Evolutionary conservation across 495 filamentous ascomycete species (phyloP).

Genomic region (Xylaria flabelliformis): DNA sequence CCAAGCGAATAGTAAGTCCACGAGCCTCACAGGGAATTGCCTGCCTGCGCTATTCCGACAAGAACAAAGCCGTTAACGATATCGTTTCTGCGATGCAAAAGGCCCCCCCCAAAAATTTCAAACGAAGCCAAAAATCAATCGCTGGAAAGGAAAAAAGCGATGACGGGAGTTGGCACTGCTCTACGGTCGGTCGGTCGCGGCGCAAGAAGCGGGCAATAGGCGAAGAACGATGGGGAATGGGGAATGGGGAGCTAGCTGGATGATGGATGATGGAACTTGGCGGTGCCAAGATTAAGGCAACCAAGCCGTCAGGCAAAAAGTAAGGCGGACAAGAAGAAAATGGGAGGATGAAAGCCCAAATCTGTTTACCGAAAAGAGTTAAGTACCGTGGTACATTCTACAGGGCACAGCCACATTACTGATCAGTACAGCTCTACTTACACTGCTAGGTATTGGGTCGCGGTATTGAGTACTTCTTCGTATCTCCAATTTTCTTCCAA

Average conservation of each 20-base stretch:
- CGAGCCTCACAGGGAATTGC: background rate
- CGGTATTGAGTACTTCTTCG: conserved; percentile 5
- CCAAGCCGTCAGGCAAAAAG: conserved; percentile 32
- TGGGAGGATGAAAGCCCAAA: background rate
- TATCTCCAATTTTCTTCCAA: conserved; percentile 1
- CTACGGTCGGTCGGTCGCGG: conserved; percentile 20
- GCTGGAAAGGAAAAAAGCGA: background rate
- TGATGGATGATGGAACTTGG: conserved; percentile 6
- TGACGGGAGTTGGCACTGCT: conserved; percentile 21
- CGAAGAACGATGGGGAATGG: background rate
- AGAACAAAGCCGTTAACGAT: background rate
- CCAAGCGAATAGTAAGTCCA: conserved; percentile 14
- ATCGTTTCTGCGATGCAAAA: background rate
- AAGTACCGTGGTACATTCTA: background rate
- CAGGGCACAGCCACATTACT: background rate
- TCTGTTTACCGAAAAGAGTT: conserved; percentile 11
- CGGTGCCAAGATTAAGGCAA: conserved; percentile 28
- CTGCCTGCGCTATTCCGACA: background rate
- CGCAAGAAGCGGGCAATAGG: conserved; percentile 13
- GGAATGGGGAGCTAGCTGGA: background rate
- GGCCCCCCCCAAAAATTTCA: background rate
- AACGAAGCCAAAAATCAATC: background rate
- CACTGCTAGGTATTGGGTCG: background rate
- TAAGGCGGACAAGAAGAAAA: conserved; percentile 37
- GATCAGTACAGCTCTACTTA: background rate